Evolutionary conservation across 2,329 filamentous ascomycete species (phyloP).

Genomic region (Talaromyces sp.): DNA sequence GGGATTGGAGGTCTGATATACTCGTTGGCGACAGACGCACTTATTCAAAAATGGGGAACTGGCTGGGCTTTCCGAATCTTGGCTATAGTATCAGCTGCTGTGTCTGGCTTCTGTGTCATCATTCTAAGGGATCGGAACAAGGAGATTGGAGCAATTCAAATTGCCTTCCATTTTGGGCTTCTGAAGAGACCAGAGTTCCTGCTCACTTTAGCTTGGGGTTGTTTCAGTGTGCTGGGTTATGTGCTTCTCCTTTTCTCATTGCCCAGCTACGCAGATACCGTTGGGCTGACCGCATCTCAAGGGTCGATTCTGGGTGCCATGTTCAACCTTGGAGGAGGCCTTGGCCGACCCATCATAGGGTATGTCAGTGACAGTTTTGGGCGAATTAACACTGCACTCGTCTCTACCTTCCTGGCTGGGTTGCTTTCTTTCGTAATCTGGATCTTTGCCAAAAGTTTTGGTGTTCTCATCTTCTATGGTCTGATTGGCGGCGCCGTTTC

Average conservation of each 20-base stretch:
- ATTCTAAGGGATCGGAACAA: conserved; percentile 56
- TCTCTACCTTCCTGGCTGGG: conserved; percentile 54
- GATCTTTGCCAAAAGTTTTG: conserved; percentile 58
- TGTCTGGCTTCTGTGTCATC: conserved; percentile 50
- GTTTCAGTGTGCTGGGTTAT: conserved; percentile 63
- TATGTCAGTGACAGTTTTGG: conserved; percentile 60
- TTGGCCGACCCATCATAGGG: conserved; percentile 57
- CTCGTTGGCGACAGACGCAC: conserved; percentile 55
- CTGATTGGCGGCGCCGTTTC: conserved; percentile 8
- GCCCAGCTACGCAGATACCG: conserved; percentile 56
- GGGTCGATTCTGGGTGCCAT: conserved; percentile 60
- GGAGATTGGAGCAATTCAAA: conserved; percentile 51
- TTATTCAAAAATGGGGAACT: conserved; percentile 55
- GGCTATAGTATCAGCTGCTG: conserved; percentile 40
- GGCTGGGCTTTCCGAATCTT: conserved; percentile 61
- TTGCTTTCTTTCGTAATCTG: conserved; percentile 60
- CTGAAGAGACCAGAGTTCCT: conserved; percentile 49
- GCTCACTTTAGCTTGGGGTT: conserved; percentile 46
- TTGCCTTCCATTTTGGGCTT: conserved; percentile 52
- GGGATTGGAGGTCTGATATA: conserved; percentile 61
- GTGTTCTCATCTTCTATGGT: conserved; percentile 40
- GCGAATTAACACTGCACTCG: conserved; percentile 59
- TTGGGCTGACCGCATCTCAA: conserved; percentile 59
- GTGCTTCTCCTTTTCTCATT: conserved; percentile 63
- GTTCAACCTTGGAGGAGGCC: conserved; percentile 60